Evolutionary conservation across 148 eudicot genomes (phyloP).

Genomic region (Hydrangea macrophylla): DNA sequence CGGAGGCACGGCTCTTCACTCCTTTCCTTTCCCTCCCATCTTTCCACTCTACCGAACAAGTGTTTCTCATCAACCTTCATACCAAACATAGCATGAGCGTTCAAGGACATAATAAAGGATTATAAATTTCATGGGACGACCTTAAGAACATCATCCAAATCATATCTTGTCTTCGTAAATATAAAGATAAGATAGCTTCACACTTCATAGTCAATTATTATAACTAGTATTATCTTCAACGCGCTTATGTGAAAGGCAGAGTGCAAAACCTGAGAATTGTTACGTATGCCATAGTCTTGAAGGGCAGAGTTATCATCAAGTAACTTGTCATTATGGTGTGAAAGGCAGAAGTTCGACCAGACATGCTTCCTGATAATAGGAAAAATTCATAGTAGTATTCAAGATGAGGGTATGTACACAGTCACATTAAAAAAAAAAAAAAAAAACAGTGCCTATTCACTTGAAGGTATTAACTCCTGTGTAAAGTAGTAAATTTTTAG

Average conservation of each 20-base stretch:
- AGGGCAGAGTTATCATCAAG: slow-evolving; percentile 58
- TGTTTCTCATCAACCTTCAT: no score
- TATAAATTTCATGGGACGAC: neutral
- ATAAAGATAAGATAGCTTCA: neutral
- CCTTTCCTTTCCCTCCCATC: no score
- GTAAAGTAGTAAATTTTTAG: no score
- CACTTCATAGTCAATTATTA: neutral
- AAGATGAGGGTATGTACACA: no score
- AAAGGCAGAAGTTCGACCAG: slow-evolving; percentile 83
- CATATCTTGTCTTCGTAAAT: neutral
- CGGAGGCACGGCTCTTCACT: no score
- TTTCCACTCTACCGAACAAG: no score
- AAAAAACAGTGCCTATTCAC: no score
- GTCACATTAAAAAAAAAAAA: no score
- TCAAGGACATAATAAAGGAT: neutral
- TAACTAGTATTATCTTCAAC: neutral
- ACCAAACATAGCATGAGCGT: no score
- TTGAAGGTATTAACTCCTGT: no score
- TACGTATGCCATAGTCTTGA: slow-evolving; percentile 73
- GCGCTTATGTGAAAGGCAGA: neutral
- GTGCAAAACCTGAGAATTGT: slow-evolving; percentile 71
- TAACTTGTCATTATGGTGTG: slow-evolving; percentile 71
- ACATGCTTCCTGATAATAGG: slow-evolving; percentile 76
- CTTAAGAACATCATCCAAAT: neutral
- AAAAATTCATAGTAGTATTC: no score